phyloP scores from a whole-genome alignment of 163 green algal species.

The Scenedesmus sp. region DNA sequence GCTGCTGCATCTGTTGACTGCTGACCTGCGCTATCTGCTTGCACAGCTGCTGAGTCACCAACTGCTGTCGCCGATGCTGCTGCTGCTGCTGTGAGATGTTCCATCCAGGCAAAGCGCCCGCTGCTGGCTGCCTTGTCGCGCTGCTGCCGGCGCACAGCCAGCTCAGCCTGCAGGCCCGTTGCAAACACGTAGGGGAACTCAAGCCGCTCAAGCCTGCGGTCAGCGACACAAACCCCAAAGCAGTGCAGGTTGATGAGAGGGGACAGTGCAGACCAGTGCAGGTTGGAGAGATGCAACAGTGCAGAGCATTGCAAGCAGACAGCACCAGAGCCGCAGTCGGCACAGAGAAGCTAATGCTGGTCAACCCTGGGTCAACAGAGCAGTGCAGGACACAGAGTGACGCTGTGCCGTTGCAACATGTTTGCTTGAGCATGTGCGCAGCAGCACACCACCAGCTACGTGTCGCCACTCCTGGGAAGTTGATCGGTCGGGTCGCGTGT shows the following conservation, averaged over 20 bases:
- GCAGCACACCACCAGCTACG: too few relatives aligned
- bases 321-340: background rate
- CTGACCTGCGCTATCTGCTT: background rate
- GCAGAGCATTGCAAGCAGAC: background rate
- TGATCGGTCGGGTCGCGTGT: too few relatives aligned
- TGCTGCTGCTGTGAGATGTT: background rate
- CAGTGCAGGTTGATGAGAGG: too few relatives aligned
- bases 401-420: too few relatives aligned
- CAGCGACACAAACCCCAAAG: background rate
- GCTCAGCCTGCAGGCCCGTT: background rate
- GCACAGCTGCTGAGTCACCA: background rate
- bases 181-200: slow-evolving; percentile 48
- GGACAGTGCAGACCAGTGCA: background rate
- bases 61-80: background rate
- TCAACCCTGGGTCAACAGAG: background rate
- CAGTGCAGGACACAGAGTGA: background rate
- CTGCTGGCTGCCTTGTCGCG: slow-evolving; percentile 30
- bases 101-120: slow-evolving; percentile 46
- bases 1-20: background rate
- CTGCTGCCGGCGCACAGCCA: slow-evolving; percentile 6
- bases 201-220: slow-evolving; percentile 40
- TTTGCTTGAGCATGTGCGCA: too few relatives aligned
- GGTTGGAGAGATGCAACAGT: background rate
- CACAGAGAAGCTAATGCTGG: background rate
- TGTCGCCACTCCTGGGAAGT: too few relatives aligned